These are phyloP conservation scores for Xylariaceae sp. DNA, from an alignment of 2,329 filamentous ascomycete species.

Conservation along the genomic window DNA sequence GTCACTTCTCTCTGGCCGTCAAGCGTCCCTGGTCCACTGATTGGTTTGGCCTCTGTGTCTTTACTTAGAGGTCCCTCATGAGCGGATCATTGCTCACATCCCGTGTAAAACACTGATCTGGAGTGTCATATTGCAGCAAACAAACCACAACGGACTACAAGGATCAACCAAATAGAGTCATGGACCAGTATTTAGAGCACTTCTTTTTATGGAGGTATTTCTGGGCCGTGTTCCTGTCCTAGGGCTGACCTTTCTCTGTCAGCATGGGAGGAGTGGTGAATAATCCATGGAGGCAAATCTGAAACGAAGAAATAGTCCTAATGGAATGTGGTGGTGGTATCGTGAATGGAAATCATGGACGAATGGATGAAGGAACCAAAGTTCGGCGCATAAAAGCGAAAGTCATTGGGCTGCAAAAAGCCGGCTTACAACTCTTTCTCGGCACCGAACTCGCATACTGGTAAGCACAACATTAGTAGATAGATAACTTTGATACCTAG, in stretches of 20 bases:
- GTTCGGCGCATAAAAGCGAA: conserved; percentile 11
- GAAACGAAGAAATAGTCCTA: neutral
- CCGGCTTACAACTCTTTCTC: too few species aligned
- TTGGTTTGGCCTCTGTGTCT: neutral
- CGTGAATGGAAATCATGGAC: neutral
- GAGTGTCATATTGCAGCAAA: neutral
- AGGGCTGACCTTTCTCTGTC: neutral
- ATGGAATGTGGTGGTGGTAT: neutral
- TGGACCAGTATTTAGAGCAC: neutral
- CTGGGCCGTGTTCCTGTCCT: neutral
- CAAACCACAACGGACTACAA: neutral
- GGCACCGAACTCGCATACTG: conserved; percentile 2
- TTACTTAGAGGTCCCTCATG: neutral
- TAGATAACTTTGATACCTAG: conserved; percentile 27
- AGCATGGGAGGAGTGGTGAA: neutral
- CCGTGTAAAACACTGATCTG: neutral
- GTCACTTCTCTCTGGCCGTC: neutral
- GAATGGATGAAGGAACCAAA: conserved; percentile 12
- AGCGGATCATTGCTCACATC: neutral
- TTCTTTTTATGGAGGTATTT: neutral
- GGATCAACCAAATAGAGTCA: neutral
- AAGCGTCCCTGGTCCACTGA: neutral
- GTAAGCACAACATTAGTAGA: conserved; percentile 23
- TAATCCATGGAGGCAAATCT: neutral
- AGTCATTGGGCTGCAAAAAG: conserved; percentile 8